Conservation (phyloP, 495 filamentous ascomycete genomes). For the Corynascus novoguineensis region DNA sequence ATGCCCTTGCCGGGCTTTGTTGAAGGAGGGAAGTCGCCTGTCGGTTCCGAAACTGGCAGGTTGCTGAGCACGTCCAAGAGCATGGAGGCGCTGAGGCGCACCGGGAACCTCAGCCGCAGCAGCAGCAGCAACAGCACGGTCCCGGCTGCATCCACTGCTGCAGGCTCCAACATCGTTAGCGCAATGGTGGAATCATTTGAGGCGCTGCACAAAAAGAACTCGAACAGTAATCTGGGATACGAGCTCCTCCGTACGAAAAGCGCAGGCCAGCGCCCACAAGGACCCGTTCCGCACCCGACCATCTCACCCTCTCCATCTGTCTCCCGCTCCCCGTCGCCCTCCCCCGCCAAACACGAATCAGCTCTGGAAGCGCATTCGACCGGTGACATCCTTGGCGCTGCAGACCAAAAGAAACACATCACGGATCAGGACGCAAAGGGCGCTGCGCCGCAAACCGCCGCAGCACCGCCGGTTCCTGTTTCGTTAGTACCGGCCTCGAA, state of each 20-base stretch:
- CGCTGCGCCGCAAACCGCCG: constrained; percentile 17
- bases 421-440: constrained; percentile 2
- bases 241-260: constrained; percentile 24
- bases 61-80: constrained; percentile 11
- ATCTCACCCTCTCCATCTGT: constrained; percentile 20
- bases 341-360: constrained; percentile 1
- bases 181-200: constrained; percentile 32
- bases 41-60: background rate
- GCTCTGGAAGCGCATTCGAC: background rate
- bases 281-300: constrained; percentile 18
- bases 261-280: constrained; percentile 10
- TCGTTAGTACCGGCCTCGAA: background rate
- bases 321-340: constrained; percentile 13
- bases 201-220: constrained; percentile 22
- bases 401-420: background rate
- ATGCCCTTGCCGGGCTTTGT: constrained; percentile 21
- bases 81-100: constrained; percentile 16
- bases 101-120: constrained; percentile 23
- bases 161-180: constrained; percentile 23
- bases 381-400: constrained; percentile 7
- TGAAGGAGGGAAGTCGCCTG: constrained; percentile 4
- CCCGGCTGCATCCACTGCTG: constrained; percentile 13
- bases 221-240: constrained; percentile 19
- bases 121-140: constrained; percentile 27
- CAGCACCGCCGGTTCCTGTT: constrained; percentile 1